phyloP scores from a whole-genome alignment of 2,329 filamentous ascomycete genomes.

The Aspergillus calidoustus region DNA sequence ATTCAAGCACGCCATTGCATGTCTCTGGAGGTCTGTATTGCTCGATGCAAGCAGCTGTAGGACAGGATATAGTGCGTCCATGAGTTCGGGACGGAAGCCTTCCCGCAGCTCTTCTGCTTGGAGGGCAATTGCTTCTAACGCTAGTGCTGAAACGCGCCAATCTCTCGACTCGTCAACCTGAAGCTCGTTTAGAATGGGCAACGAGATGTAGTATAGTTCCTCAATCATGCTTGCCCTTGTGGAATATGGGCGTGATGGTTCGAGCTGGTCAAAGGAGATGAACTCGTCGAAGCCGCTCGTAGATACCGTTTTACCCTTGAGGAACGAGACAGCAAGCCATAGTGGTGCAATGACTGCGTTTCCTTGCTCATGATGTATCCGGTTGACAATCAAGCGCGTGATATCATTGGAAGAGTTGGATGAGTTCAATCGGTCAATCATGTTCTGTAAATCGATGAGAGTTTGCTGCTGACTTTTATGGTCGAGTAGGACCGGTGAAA shows the following conservation, averaged over 20 bases:
- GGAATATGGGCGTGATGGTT: constrained; percentile 30
- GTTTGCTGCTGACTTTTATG: constrained; percentile 70
- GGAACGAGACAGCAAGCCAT: constrained; percentile 77
- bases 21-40: constrained; percentile 69
- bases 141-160: constrained; percentile 77
- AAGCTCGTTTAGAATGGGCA: constrained; percentile 45
- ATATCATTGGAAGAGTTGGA: constrained; percentile 55
- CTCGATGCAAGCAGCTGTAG: constrained; percentile 82
- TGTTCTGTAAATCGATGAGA: constrained; percentile 63
- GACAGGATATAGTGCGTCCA: constrained; percentile 90
- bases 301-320: constrained; percentile 61
- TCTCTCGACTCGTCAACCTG: constrained; percentile 53
- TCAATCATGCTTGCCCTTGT: constrained; percentile 45
- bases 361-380: constrained; percentile 62
- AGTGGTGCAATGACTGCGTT: constrained; percentile 70
- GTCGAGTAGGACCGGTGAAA: constrained; percentile 65
- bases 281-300: constrained; percentile 68
- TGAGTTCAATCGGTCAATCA: constrained; percentile 61
- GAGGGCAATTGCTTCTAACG: constrained; percentile 78
- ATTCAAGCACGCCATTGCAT: constrained; percentile 84
- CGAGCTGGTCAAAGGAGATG: constrained; percentile 58
- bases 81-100: constrained; percentile 80
- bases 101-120: constrained; percentile 69
- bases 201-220: constrained; percentile 49
- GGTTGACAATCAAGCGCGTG: constrained; percentile 67